These are phyloP conservation scores for Melastoma candidum DNA, from an alignment of 441 rosid genomes.

Conservation along the genomic window DNA sequence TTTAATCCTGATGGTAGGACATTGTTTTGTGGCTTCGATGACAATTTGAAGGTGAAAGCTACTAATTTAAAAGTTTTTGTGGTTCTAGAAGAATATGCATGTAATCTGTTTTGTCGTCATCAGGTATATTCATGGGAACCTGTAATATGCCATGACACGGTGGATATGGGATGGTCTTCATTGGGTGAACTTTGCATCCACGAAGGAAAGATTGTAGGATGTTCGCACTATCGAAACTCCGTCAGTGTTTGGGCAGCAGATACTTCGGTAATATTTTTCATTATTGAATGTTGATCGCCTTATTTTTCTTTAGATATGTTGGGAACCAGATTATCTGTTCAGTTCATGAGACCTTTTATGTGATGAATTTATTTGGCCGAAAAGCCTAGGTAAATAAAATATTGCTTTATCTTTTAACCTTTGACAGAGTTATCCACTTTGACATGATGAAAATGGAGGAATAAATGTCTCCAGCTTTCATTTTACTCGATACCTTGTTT, in stretches of 20 bases:
- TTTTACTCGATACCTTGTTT: no score
- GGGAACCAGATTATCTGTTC: neutral
- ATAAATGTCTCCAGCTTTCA: no score
- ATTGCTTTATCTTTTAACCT: no score
- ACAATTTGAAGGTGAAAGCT: conserved; percentile 65
- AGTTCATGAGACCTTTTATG: no score
- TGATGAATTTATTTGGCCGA: no score
- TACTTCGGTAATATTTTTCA: conserved; percentile 37
- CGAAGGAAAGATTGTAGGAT: conserved; percentile 75
- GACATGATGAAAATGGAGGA: no score
- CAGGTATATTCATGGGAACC: conserved; percentile 99
- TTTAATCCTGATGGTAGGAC: conserved; percentile 93
- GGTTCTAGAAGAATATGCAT: conserved; percentile 12
- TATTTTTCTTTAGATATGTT: neutral
- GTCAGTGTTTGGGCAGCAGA: conserved; percentile 88
- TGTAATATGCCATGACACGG: conserved; percentile 62
- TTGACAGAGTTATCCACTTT: no score
- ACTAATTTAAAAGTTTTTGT: conserved; percentile 14
- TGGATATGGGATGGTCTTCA: conserved; percentile 86
- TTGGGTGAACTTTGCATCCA: conserved; percentile 83
- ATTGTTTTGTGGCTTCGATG: conserved; percentile 83
- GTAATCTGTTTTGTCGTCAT: conserved; percentile 11
- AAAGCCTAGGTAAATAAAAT: no score
- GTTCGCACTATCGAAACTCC: conserved; percentile 65
- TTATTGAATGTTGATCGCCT: neutral